Base-by-base conservation (phyloP, 129 eudicot genomes). In the Chrysanthemum makinoi region DNA sequence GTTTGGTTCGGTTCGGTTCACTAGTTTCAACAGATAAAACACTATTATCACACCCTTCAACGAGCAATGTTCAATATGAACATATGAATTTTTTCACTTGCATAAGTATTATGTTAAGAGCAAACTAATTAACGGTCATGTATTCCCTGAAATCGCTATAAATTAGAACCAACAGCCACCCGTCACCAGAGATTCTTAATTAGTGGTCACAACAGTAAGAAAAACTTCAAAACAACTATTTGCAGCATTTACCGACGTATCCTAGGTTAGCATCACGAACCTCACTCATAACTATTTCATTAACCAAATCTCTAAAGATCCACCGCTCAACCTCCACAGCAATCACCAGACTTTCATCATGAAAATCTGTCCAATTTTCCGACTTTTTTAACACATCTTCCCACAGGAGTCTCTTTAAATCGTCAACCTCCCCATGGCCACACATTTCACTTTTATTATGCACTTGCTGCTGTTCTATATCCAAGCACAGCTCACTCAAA, bases 401-500 rank as follows among this genome's bases (percentile, higher is more conserved):
- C 22, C 33, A 1, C 62, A 57, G 18, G 4, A 57, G 12, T 9
- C 11, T 57, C 0, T 18, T 57, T 3, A 57, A 57, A 19, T 19
- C 62, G 18, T 57, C 62, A 57, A 10, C 62, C 24, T 57, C 62
- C 26, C 19, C 62, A 16, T 7, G 4, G 26, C 10, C 62, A 57
- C 62, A 10, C 19, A 11, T 62, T 24, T 39, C 17, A 77, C 88
- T 13, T 84, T 88, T 46, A 58, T 58, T 70, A 73, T 66, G 68
- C 80, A 72, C 22, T 54, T 66, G 83, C 63, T 86, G 80, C 65
- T 62, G 77, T 33, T 89, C 87, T 10, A 89, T 77, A 81, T 87
- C 95, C 14, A 59, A 79, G 77, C 96, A 93, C 75, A 89, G 10
- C 44, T 93, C 98, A 68, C 79, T 82, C 20, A 93, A 76, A 79